A percentile compares a stretch with the other conserved stretches of the same genome.
These are phyloP conservation scores for Colletotrichum liaoningense DNA, from an alignment of 2,329 filamentous ascomycete genomes.

Conservation along the genomic window DNA sequence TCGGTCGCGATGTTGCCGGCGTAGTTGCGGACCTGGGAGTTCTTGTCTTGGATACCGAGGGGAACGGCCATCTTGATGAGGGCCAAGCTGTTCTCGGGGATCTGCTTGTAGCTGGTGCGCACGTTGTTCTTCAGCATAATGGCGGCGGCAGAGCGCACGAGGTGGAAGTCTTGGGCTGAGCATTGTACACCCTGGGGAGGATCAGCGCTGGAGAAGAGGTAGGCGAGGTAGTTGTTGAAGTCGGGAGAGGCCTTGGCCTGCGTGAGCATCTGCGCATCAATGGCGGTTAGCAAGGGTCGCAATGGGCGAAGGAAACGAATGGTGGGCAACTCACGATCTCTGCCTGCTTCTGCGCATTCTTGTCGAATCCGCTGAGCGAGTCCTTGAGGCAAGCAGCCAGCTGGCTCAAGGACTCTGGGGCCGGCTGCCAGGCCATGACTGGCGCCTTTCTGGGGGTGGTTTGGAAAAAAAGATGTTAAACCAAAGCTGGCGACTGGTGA, in stretches of 20 bases:
- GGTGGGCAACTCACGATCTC: constrained; percentile 73
- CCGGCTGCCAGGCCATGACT: constrained; percentile 92
- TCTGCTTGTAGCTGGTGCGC: constrained; percentile 77
- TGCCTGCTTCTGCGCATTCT: constrained; percentile 85
- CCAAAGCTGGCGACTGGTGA: constrained; percentile 16
- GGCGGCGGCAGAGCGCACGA: constrained; percentile 87
- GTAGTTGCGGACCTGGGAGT: constrained; percentile 85
- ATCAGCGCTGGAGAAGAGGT: constrained; percentile 81
- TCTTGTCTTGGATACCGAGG: constrained; percentile 82
- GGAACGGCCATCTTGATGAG: constrained; percentile 86
- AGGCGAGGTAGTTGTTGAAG: constrained; percentile 97
- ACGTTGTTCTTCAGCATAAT: constrained; percentile 98
- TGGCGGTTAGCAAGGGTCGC: constrained; percentile 38
- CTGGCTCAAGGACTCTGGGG: constrained; percentile 88
- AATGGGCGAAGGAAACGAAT: constrained; percentile 18
- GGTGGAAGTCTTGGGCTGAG: constrained; percentile 72
- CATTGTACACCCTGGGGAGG: constrained; percentile 70
- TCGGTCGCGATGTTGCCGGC: constrained; percentile 96
- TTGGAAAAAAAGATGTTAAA: constrained; percentile 31
- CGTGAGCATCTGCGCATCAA: constrained; percentile 79
- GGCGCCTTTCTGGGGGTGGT: constrained; percentile 37
- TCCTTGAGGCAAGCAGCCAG: constrained; percentile 90
- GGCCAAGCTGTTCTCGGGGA: constrained; percentile 77
- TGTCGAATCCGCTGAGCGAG: constrained; percentile 87
- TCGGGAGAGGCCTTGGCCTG: constrained; percentile 91